These are phyloP conservation scores for Berkeleyomyces basicola DNA, from an alignment of 2,329 filamentous ascomycete species.

Conservation along the genomic window DNA sequence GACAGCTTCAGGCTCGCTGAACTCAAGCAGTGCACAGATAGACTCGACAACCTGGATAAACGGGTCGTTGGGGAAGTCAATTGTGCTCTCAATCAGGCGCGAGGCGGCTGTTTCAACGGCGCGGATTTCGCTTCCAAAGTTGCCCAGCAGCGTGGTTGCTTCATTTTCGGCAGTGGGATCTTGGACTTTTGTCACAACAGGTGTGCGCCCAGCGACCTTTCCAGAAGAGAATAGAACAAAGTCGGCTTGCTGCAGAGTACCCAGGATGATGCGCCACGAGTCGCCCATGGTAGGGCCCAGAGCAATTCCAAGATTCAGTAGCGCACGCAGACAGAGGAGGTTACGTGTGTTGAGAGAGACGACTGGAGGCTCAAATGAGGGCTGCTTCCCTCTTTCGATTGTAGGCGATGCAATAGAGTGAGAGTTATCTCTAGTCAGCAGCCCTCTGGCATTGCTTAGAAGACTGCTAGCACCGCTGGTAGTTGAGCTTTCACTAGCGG, in stretches of 20 bases:
- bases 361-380: constrained; percentile 36
- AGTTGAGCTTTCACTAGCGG: constrained; percentile 24
- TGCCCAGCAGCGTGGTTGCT: constrained; percentile 36
- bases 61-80: constrained; percentile 70
- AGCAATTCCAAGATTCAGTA: constrained; percentile 91
- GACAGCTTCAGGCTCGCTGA: constrained; percentile 15
- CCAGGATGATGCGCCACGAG: constrained; percentile 82
- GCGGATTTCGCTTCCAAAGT: constrained; percentile 64
- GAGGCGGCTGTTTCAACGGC: constrained; percentile 79
- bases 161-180: constrained; percentile 37
- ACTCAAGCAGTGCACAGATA: constrained; percentile 52
- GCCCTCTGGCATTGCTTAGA: constrained; percentile 52
- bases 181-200: constrained; percentile 26
- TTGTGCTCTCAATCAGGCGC: constrained; percentile 77
- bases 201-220: constrained; percentile 35
- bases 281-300: constrained; percentile 70
- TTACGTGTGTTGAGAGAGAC: constrained; percentile 70
- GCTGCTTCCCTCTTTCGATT: constrained; percentile 41
- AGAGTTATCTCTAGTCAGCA: constrained; percentile 58
- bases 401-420: constrained; percentile 40
- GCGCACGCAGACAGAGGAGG: constrained; percentile 70
- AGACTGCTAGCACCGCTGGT: constrained; percentile 32
- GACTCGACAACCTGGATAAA: constrained; percentile 65
- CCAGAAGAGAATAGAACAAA: constrained; percentile 57
- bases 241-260: constrained; percentile 85